Evolutionary conservation across 139 green algal genomes (phyloP).

Genomic region (Deuterostichococcus epilithicus): DNA sequence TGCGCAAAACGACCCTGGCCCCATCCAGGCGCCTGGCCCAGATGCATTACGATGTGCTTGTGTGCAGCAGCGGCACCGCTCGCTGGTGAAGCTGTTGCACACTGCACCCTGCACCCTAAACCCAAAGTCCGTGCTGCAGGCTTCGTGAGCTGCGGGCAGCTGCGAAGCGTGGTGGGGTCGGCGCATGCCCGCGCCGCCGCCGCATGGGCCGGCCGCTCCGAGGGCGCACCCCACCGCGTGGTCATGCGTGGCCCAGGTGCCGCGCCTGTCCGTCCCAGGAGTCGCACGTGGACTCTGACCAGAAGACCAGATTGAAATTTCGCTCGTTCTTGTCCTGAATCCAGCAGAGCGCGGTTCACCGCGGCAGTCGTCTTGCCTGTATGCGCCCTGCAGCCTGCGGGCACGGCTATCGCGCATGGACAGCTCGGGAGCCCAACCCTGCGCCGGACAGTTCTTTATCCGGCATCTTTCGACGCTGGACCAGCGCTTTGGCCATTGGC

Average conservation of each 20-base stretch:
- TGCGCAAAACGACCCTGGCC: neutral
- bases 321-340: neutral
- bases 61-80: slow-evolving; percentile 13
- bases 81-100: slow-evolving; percentile 39
- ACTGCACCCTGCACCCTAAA: too few relatives aligned
- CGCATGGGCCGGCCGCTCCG: neutral
- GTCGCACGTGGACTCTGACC: neutral
- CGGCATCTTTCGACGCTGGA: neutral
- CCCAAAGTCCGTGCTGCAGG: slow-evolving; percentile 10
- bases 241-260: slow-evolving; percentile 2
- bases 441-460: neutral
- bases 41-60: neutral
- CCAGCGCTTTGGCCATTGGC: neutral
- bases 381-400: neutral
- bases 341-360: too few relatives aligned
- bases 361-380: too few relatives aligned
- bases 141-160: slow-evolving; percentile 46
- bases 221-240: slow-evolving; percentile 1
- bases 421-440: neutral
- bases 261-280: neutral
- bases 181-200: neutral
- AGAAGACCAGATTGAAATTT: slow-evolving; percentile 13
- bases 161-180: slow-evolving; percentile 21
- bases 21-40: neutral
- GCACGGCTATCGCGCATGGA: neutral